Conservation (phyloP, 148 eudicot species). For the Rhododendron mucronatum region DNA sequence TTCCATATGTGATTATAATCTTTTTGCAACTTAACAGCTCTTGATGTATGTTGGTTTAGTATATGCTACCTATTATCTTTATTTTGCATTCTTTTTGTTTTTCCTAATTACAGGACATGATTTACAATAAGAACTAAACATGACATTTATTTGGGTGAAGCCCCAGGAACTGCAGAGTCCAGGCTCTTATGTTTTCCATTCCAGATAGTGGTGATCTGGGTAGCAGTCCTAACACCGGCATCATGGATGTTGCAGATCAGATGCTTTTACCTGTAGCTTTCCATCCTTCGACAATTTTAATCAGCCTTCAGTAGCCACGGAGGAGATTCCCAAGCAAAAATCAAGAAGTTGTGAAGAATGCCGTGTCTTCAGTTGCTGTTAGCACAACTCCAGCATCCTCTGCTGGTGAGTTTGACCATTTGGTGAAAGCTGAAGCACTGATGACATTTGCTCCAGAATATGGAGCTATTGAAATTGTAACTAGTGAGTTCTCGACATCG, state of each 20-base stretch:
- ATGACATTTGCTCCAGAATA: constrained; percentile 94
- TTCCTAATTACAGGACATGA: background rate
- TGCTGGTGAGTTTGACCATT: constrained; percentile 61
- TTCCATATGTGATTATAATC: background rate
- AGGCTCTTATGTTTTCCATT: constrained; percentile 53
- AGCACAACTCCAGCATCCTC: constrained; percentile 43
- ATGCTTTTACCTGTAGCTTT: constrained; percentile 58
- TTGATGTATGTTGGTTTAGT: background rate
- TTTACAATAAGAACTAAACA: constrained; percentile 17
- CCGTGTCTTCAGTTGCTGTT: constrained; percentile 40
- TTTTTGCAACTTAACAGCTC: background rate
- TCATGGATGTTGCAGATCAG: constrained; percentile 78
- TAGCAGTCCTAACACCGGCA: constrained; percentile 57
- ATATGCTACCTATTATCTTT: background rate
- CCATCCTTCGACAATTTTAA: constrained; percentile 68
- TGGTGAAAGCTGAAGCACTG: constrained; percentile 84
- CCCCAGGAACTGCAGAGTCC: constrained; percentile 98
- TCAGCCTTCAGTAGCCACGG: constrained; percentile 45
- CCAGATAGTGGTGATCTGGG: constrained; percentile 65
- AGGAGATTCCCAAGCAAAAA: constrained; percentile 58
- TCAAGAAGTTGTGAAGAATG: constrained; percentile 48
- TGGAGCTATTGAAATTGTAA: constrained; percentile 78
- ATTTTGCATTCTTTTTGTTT: background rate
- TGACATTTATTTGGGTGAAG: constrained; percentile 48
- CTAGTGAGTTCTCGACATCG: constrained; percentile 63